phyloP scores from a whole-genome alignment of 805 yeast species.

The Cyberlindnera nakhonratchasimensis region DNA sequence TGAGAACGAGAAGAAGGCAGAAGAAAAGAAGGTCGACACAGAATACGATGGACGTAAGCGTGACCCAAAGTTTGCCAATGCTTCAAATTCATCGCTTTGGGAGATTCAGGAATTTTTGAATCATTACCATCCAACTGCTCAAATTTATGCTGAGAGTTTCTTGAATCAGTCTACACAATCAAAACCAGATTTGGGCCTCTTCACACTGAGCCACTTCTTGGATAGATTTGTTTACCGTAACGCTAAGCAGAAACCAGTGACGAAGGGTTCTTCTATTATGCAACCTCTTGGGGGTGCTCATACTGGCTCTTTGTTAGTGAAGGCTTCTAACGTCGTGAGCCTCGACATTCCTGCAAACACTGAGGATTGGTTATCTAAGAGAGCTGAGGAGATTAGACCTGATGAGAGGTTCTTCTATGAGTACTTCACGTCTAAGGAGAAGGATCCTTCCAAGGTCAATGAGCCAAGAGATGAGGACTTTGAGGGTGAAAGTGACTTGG shows the following conservation, averaged over 20 bases:
- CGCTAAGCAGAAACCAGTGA: conserved; percentile 69
- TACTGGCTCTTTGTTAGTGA: conserved; percentile 65
- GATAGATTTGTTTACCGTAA: conserved; percentile 94
- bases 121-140: conserved; percentile 92
- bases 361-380: conserved; percentile 74
- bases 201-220: conserved; percentile 83
- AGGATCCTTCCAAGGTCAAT: conserved; percentile 31
- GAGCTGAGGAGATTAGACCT: conserved; percentile 65
- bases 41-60: conserved; percentile 81
- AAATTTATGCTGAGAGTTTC: conserved; percentile 69
- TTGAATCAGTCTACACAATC: conserved; percentile 42
- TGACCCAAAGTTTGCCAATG: conserved; percentile 91
- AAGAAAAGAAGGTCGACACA: conserved; percentile 11
- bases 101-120: conserved; percentile 68
- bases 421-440: conserved; percentile 66
- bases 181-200: conserved; percentile 89
- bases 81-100: conserved; percentile 80
- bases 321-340: conserved; percentile 46
- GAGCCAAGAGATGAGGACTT: conserved; percentile 34
- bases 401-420: conserved; percentile 88
- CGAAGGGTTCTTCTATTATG: conserved; percentile 93
- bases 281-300: conserved; percentile 92
- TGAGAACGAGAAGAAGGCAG: conserved; percentile 21
- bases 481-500: conserved; percentile 44
- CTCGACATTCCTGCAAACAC: conserved; percentile 73